Percentiles rank a stretch among this genome's conserved stretches.
Evolutionary conservation across 257 asterid species (phyloP).

Genomic region (Nemophila menziesii): DNA sequence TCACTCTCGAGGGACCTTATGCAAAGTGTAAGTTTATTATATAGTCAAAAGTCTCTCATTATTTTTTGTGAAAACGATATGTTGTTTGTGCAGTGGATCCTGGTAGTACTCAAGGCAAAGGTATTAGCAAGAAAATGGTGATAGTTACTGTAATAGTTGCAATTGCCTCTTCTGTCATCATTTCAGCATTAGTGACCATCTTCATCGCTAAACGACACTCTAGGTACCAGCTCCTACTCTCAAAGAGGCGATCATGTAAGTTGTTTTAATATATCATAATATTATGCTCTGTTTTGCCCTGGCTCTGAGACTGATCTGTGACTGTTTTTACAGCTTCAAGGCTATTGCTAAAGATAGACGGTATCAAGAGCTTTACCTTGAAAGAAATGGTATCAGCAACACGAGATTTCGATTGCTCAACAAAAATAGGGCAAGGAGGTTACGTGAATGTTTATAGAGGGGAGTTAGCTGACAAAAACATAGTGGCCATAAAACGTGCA

Average conservation of each 20-base stretch:
- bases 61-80: background rate
- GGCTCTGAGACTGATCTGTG: background rate
- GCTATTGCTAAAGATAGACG: constrained; percentile 47
- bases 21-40: constrained; percentile 18
- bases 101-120: constrained; percentile 8
- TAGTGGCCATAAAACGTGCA: constrained; percentile 54
- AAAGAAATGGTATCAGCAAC: constrained; percentile 33
- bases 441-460: constrained; percentile 57
- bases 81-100: constrained; percentile 21
- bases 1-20: constrained; percentile 39
- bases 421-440: constrained; percentile 56
- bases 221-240: constrained; percentile 13
- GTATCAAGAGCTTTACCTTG: constrained; percentile 38
- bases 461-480: constrained; percentile 20
- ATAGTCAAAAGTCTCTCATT: too few species aligned
- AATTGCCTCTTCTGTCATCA: constrained; percentile 13
- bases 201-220: constrained; percentile 18
- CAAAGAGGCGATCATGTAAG: constrained; percentile 22
- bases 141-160: constrained; percentile 20
- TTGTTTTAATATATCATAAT: background rate
- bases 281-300: background rate
- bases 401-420: constrained; percentile 18
- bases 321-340: constrained; percentile 19
- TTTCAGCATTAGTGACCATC: constrained; percentile 16
- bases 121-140: constrained; percentile 14